Evolutionary conservation across 495 filamentous ascomycete genomes (phyloP), one percentile per base, ranked within the genome.

Genomic region (Aspergillus cavernicola): DNA sequence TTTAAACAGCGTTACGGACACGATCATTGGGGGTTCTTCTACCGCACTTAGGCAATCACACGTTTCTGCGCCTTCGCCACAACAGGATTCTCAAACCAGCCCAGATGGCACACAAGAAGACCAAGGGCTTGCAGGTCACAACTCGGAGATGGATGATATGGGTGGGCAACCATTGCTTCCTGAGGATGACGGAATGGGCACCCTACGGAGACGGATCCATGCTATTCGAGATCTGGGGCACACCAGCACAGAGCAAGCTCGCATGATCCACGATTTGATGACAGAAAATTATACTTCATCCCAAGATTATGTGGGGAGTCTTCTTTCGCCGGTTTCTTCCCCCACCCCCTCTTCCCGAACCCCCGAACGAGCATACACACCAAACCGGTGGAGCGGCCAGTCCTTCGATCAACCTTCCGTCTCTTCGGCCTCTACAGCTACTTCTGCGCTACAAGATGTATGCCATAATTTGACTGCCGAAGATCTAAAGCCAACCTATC

Each of bases 151-250:
- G 15, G 60, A 60, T 46, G 62, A 62, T 39, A 39, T 35, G 37
- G 66, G 41, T 18, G 42, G 46, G 2, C 63, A 65, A n/a, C 50
- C 47, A 7, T 57, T 74, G 18, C 72, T 98, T 42, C 95, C 93
- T 0, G 93, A 86, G 59, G 90, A 99, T 67, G 93, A 99, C 76
- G 93, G 93, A 26, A 96, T 95, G 88, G 76, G 83, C 7, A 67
- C 71, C 46, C 68, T 97, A 51, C 76, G 93, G 50, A 79, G 75
- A 54, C 85, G 84, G 66, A 92, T 99, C 53, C 79, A 88, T 33
- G 79, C 79, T 28, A 92, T 99, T 50, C 83, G 89, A 53, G 68
- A 74, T 31, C 69, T 79, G 13, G 75, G 82, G 8, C 72, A 87
- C 20, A 67, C 82, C n/a, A 83, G 80, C 50, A 68, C 77, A 15